Evolutionary conservation across 441 rosid genomes (phyloP).

Genomic region (Arabidopsis lyrata): DNA sequence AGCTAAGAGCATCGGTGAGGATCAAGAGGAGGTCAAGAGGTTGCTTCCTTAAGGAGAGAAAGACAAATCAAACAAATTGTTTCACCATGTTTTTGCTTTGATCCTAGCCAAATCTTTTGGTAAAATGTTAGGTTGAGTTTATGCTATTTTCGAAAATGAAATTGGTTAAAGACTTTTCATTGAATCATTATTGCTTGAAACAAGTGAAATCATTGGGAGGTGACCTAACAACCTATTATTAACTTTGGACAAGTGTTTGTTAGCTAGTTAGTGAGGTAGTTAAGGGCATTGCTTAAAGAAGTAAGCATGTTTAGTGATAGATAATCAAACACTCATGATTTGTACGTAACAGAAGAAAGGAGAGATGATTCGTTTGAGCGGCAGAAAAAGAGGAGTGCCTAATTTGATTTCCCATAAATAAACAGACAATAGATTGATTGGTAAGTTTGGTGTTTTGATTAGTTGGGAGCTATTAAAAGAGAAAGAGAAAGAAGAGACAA

Average conservation of each 20-base stretch:
- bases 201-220: neutral
- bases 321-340: conserved; percentile 19
- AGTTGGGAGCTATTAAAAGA: conserved; percentile 29
- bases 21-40: conserved; percentile 53
- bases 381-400: conserved; percentile 23
- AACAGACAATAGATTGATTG: conserved; percentile 23
- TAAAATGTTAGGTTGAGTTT: conserved; percentile 37
- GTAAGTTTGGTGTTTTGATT: conserved; percentile 14
- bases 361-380: conserved; percentile 7
- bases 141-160: conserved; percentile 29
- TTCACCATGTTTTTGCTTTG: conserved; percentile 28
- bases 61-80: conserved; percentile 1
- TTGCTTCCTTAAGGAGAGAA: conserved; percentile 34
- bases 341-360: conserved; percentile 27
- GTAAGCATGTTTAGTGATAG: conserved; percentile 23
- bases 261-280: conserved; percentile 28
- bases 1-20: conserved; percentile 59
- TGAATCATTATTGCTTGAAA: conserved; percentile 16
- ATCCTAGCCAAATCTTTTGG: conserved; percentile 25
- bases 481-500: conserved; percentile 34
- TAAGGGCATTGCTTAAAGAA: conserved; percentile 38
- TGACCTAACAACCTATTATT: conserved; percentile 14
- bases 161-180: conserved; percentile 15
- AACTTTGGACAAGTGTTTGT: conserved; percentile 13
- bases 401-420: conserved; percentile 14